Percentiles rank a stretch among this genome's conserved stretches.
phyloP scores from a whole-genome alignment of 441 rosid species.

The Monsonia emarginata region DNA sequence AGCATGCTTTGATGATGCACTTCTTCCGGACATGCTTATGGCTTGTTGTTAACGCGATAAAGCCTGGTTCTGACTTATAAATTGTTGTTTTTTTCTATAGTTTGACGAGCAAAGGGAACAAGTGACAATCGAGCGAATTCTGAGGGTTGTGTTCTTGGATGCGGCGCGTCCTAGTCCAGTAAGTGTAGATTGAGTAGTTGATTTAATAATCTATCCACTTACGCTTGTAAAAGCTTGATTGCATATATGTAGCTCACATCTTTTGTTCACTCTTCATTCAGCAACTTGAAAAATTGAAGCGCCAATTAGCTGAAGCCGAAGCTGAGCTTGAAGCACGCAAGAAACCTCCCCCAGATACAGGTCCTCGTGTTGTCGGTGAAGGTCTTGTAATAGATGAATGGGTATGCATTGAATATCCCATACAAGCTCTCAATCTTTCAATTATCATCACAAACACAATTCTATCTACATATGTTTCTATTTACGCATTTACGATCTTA shows the following conservation, averaged over 20 bases:
- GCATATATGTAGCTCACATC: not conserved
- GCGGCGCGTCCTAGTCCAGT: conserved; percentile 45
- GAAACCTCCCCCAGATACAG: conserved; percentile 53
- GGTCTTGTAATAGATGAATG: conserved; percentile 73
- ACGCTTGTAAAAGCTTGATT: not conserved
- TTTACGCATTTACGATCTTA: not conserved
- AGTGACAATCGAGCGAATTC: conserved; percentile 44
- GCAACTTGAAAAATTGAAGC: conserved; percentile 59
- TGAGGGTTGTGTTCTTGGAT: conserved; percentile 53
- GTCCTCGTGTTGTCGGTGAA: conserved; percentile 49
- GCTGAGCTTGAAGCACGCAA: conserved; percentile 57
- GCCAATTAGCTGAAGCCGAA: conserved; percentile 60
- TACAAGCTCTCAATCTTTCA: not conserved
- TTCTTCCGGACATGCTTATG: not conserved
- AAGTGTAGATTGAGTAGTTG: conserved; percentile 19
- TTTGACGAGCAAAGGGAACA: conserved; percentile 61
- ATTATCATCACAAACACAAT: not conserved
- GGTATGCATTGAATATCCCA: conserved; percentile 26
- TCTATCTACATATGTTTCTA: not conserved
- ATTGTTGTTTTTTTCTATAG: conserved; percentile 21
- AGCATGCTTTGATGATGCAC: too few species aligned
- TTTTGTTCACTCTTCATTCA: conserved; percentile 15
- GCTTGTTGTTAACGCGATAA: not conserved
- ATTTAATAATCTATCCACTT: not conserved
- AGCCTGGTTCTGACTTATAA: not conserved